Base-by-base conservation (phyloP, 129 eudicot genomes). In the Pittosporum tobira region DNA sequence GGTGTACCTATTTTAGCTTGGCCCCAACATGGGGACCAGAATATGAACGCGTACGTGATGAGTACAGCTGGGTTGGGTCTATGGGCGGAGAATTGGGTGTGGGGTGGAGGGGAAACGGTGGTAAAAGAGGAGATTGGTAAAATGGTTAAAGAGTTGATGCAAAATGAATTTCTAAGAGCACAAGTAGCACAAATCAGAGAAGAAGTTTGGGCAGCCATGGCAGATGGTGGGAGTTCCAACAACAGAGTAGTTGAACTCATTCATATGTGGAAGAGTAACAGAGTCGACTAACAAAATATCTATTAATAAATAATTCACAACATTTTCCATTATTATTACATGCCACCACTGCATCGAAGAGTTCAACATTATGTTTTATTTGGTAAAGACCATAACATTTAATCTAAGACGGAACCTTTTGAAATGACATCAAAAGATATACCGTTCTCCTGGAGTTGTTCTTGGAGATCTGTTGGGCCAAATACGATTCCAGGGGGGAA, bases 391-490 rank as follows among this genome's bases (percentile, higher is more conserved):
- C 10, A 31, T n/a, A 31, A 31, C 44, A 31, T 56, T 56, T 19
- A 56, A 59, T 65, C 27, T 52, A 75, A 6, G 31, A 78, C 48
- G 15, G 64, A 21, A 5, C 70, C 70, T 66, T 76, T 79, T 5
- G 95, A 86, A 60, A 91, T 49, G 75, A 91, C 44, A 55, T 91
- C 95, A 69, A 91, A 91, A 16, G 90, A 78, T 65, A 90, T 67
- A 26, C 98, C 98, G 36, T 90, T 90, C 63, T 80, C 78, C 65
- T 82, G 83, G 7, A 90, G 71, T 38, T 85, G 81, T 37, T 90
- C 78, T 72, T 90, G 83, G 46, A 90, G 98, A 65, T 83, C 78
- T 10, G 88, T 89, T 10, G 89, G 79, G 52, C 98, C 95, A 67
- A 80, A 90, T 16, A 90, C 70, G 43, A 90, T 80, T 58, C 98